These are phyloP conservation scores for Solanum chacoense DNA, from an alignment of 305 asterid species.

Conservation along the genomic window DNA sequence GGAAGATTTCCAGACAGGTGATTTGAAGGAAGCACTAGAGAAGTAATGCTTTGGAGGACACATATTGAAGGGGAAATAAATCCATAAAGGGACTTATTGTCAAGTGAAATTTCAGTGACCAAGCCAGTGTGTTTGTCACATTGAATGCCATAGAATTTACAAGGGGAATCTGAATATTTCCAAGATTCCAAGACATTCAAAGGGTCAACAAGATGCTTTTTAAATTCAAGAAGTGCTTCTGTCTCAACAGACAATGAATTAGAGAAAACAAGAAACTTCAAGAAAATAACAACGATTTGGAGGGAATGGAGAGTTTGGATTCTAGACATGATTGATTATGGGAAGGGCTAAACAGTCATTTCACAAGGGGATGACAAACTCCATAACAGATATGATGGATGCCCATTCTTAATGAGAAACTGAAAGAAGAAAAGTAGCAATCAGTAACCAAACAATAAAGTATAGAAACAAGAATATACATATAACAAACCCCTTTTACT, in stretches of 20 bases:
- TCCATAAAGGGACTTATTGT: conserved; percentile 58
- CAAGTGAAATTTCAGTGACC: conserved; percentile 59
- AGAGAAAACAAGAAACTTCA: conserved; percentile 21
- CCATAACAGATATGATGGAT: conserved; percentile 45
- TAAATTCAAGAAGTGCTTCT: conserved; percentile 44
- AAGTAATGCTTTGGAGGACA: conserved; percentile 38
- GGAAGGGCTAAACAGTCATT: conserved; percentile 32
- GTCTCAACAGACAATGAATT: conserved; percentile 28
- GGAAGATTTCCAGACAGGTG: conserved; percentile 53
- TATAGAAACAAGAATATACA: conserved; percentile 10
- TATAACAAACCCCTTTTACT: neutral
- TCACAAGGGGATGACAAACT: conserved; percentile 30
- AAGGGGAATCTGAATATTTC: conserved; percentile 58
- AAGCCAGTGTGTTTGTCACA: conserved; percentile 55
- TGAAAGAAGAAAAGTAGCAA: conserved; percentile 36
- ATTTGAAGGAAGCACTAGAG: conserved; percentile 50
- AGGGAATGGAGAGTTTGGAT: conserved; percentile 22
- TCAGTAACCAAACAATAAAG: conserved; percentile 1
- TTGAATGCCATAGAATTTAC: conserved; percentile 55
- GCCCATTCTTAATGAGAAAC: conserved; percentile 34
- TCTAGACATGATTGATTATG: conserved; percentile 31
- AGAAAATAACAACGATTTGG: conserved; percentile 32
- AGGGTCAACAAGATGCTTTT: conserved; percentile 57
- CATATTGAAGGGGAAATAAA: conserved; percentile 53
- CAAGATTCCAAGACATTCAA: conserved; percentile 57